Conservation (phyloP, 345 rosid genomes). For the Sonneratia caseolaris region DNA sequence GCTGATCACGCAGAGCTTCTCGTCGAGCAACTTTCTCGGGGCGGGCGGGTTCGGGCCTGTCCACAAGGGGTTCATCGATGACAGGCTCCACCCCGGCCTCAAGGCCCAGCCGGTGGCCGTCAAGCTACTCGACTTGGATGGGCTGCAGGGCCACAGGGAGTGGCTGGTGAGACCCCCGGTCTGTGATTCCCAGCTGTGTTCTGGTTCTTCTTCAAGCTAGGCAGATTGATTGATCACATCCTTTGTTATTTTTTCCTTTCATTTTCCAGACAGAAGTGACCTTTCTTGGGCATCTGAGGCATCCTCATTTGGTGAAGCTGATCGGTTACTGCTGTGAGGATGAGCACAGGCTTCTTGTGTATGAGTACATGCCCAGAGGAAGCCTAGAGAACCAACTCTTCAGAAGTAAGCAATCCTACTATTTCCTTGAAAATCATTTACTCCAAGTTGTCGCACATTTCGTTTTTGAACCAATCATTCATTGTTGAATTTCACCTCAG, state of each 20-base stretch:
- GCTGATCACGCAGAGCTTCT: slow-evolving; percentile 65
- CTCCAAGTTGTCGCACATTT: background rate
- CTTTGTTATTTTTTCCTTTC: background rate
- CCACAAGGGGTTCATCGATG: slow-evolving; percentile 82
- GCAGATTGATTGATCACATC: background rate
- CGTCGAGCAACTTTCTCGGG: slow-evolving; percentile 59
- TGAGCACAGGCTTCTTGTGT: slow-evolving; percentile 69
- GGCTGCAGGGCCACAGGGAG: slow-evolving; percentile 81
- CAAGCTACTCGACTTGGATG: slow-evolving; percentile 67
- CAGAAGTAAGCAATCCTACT: slow-evolving; percentile 39
- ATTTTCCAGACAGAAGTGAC: slow-evolving; percentile 64
- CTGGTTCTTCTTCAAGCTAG: background rate
- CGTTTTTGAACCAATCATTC: background rate
- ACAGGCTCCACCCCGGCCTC: slow-evolving; percentile 71
- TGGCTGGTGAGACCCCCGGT: slow-evolving; percentile 60
- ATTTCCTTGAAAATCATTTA: background rate
- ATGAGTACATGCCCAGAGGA: slow-evolving; percentile 92
- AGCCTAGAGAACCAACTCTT: slow-evolving; percentile 88
- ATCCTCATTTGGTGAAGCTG: slow-evolving; percentile 72
- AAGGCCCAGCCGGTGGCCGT: slow-evolving; percentile 88
- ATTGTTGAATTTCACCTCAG: slow-evolving; percentile 19
- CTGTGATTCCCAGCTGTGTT: background rate
- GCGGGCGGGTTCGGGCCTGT: slow-evolving; percentile 94
- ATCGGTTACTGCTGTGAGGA: slow-evolving; percentile 89
- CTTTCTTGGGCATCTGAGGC: slow-evolving; percentile 69